phyloP scores from a whole-genome alignment of 192 early-diverging fungal genomes.

The Glomus cerebriforme region DNA sequence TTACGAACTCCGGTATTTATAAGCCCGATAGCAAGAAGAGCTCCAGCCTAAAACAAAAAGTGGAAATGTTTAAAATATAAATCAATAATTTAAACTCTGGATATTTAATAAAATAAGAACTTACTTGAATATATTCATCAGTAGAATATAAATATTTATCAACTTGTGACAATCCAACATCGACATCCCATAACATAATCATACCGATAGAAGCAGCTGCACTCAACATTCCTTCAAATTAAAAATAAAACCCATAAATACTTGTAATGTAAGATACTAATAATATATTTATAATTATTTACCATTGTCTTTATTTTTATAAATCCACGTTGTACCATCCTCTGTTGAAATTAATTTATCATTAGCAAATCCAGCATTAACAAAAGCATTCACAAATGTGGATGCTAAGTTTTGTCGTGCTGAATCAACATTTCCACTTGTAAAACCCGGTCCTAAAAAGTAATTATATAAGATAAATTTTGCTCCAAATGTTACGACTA shows the following conservation, averaged over 20 bases:
- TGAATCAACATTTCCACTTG: conserved; percentile 79
- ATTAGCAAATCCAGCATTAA: conserved; percentile 94
- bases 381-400: conserved; percentile 98
- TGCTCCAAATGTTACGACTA: neutral
- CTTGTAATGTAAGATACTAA: neutral
- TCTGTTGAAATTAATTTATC: conserved; percentile 90
- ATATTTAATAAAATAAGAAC: too few species aligned
- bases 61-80: neutral
- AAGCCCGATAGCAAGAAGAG: conserved; percentile 91
- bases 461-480: neutral
- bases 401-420: conserved; percentile 95
- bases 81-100: neutral
- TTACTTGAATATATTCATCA: conserved; percentile 82
- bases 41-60: conserved; percentile 67
- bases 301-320: conserved; percentile 97
- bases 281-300: neutral
- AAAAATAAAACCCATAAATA: neutral
- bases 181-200: conserved; percentile 95
- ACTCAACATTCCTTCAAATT: conserved; percentile 79
- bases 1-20: conserved; percentile 87
- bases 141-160: conserved; percentile 93
- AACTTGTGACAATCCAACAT: conserved; percentile 84
- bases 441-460: conserved; percentile 58
- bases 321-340: conserved; percentile 86
- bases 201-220: conserved; percentile 92